Percentiles rank a stretch among this genome's conserved stretches.
phyloP scores from a whole-genome alignment of 495 filamentous ascomycete genomes.

The Lepraria neglecta region DNA sequence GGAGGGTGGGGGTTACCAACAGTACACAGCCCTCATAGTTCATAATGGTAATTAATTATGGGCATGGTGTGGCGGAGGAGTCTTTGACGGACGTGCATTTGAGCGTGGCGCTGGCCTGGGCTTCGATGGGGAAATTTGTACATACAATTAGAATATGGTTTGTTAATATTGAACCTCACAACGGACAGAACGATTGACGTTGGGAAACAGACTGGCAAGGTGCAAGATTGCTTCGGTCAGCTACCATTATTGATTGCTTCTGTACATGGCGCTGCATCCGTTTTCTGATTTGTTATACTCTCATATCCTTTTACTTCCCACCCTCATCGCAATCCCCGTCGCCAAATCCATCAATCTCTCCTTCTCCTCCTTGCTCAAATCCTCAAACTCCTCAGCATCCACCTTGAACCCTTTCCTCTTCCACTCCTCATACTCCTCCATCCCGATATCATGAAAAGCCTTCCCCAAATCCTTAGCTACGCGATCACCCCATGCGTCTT shows the following conservation, averaged over 20 bases:
- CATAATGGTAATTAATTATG: too few species aligned
- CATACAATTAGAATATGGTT: too few species aligned
- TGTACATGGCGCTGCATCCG: too few species aligned
- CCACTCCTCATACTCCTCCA: slow-evolving; percentile 31
- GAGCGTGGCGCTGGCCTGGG: too few species aligned
- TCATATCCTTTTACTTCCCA: slow-evolving; percentile 18
- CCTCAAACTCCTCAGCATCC: slow-evolving; percentile 27
- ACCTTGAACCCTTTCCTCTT: slow-evolving; percentile 32
- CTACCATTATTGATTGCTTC: background rate
- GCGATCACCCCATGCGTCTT: slow-evolving; percentile 26
- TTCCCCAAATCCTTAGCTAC: slow-evolving; percentile 35
- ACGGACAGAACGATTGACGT: too few species aligned
- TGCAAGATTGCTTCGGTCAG: background rate
- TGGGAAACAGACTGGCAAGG: background rate
- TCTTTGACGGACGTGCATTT: too few species aligned
- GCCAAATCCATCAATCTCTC: slow-evolving; percentile 9
- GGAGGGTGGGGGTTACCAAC: too few species aligned
- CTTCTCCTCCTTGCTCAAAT: slow-evolving; percentile 7
- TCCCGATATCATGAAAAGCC: slow-evolving; percentile 32
- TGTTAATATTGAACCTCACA: too few species aligned
- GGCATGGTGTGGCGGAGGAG: too few species aligned
- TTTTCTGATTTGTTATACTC: too few species aligned
- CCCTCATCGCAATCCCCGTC: slow-evolving; percentile 12
- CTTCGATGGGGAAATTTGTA: too few species aligned
- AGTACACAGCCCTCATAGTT: too few species aligned